Base-by-base conservation (phyloP, 306 rosid genomes). In the Nissolia schottii region DNA sequence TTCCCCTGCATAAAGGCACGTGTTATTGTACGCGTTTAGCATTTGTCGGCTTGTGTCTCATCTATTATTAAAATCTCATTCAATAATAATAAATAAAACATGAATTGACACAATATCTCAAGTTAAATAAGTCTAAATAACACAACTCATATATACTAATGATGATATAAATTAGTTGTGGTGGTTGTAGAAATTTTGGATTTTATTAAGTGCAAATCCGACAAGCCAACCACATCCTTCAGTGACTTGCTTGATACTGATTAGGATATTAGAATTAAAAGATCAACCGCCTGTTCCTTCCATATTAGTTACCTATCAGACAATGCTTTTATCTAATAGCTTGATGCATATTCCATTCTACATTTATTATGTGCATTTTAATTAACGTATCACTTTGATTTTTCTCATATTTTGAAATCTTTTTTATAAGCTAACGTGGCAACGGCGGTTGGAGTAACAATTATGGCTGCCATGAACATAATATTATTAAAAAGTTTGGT, bases 181-280 rank as follows among this genome's bases (percentile, higher is more conserved):
- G 6, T 27, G 7, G 12, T 14, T 56, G 38, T 3, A 56, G 38
- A 56, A 6, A 27, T 8, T 6, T 56, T 2, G 22, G 29, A 5
- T 23, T 14, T 51, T n/a, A 70, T 56, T 51, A 68, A n/a, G n/a
- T n/a, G n/a, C n/a, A n/a, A n/a, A n/a, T 69, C 51, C 65, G 67
- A 63, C 77, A 62, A 74, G 64, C 74, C 67, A 65, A 45, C 61
- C 56, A 58, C 71, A 81, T 81, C 72, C 60, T 54, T 22, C 6
- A 9, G 9, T 2, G 15, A 46, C 9, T 46, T 46, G 49, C 53
- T 46, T 15, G 8, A 15, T 46, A 15, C 9, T 10, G 5, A 46
- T 46, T 37, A 6, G 7, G 7, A 32, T n/a, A n/a, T n/a, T n/a
- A 32, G 7, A 32, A 32, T 1, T 8, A 37, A 6, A 37, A 37